phyloP scores from a whole-genome alignment of 805 yeast genomes.

The Vanderwaltozyma verrucispora region DNA sequence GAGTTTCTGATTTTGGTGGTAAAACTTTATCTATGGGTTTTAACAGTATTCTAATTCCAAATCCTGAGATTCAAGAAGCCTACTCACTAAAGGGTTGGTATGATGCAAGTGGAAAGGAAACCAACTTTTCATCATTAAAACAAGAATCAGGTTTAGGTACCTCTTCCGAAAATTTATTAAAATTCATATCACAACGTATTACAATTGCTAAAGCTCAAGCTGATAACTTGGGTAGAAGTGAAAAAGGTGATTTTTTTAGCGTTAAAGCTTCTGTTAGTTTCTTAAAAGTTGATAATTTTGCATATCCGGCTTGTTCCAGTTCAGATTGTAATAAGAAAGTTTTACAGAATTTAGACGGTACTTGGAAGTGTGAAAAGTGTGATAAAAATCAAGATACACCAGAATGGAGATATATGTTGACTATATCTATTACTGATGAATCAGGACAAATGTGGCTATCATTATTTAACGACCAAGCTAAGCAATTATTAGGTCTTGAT shows the following conservation, averaged over 20 bases:
- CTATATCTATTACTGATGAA: conserved; percentile 65
- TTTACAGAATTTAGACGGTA: conserved; percentile 56
- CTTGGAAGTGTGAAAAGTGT: conserved; percentile 94
- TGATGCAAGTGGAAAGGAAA: conserved; percentile 62
- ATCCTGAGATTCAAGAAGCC: conserved; percentile 87
- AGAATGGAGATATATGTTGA: conserved; percentile 66
- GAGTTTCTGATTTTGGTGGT: conserved; percentile 82
- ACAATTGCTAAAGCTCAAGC: conserved; percentile 55
- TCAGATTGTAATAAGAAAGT: conserved; percentile 80
- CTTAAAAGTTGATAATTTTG: conserved; percentile 63
- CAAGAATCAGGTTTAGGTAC: conserved; percentile 35
- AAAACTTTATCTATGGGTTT: conserved; percentile 72
- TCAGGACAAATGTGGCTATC: conserved; percentile 83
- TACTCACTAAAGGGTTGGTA: conserved; percentile 91
- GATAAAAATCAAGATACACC: conserved; percentile 60
- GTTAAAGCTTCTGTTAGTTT: conserved; percentile 66
- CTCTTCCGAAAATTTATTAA: conserved; percentile 28
- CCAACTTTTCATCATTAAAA: conserved; percentile 52
- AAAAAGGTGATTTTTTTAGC: conserved; percentile 69
- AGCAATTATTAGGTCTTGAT: conserved; percentile 48
- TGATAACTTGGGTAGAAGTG: conserved; percentile 61
- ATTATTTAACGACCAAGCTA: conserved; percentile 78
- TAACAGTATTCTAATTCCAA: conserved; percentile 61
- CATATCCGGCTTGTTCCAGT: conserved; percentile 81
- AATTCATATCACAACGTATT: conserved; percentile 46